Evolutionary conservation across 306 rosid genomes (phyloP), one percentile per base, ranked within the genome.

Genomic region (Albizia julibrissin): DNA sequence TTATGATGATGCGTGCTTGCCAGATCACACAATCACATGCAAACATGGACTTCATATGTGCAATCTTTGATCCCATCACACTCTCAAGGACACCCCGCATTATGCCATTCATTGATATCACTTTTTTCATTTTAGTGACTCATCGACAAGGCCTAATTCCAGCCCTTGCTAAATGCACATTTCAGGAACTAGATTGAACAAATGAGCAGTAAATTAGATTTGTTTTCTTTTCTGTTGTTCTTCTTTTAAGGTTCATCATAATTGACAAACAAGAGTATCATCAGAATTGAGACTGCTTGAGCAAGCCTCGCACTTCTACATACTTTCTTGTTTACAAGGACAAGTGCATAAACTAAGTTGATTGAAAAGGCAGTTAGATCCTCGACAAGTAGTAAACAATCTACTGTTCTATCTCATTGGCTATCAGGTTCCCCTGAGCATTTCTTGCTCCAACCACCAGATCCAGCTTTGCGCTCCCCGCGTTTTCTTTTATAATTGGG

Each of bases 381-480:
- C 73, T 19, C 49, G 65, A 58, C 11, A 10, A 39, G 46, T 40
- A 69, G 50, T 11, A 13, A 10, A 71, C 56, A 70, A 80, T 46
- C 10, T 79, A 54, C 19, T 73, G 69, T 43, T 68, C 54, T 64
- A 78, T 72, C 79, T 94, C 88, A 90, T 58, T 81, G 93, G 83
- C 91, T 92, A 44, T 89, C 95, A 52, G 97, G 88, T 76, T 91
- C 93, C 13, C 92, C 87, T 1, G 94, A 85, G 82, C 91, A 87
- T 84, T 85, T 87, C 95, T 83, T 90, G 91, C 77, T 93, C 98
- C 98, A 95, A 44, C 88, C 87, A 81, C 75, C 93, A 0, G 94
- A 90, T 69, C 95, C 94, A 3, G 98, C 94, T 88, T 87, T 93
- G 50, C 98, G 91, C 77, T 93, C 98, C 81, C 95, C 98, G 31